A percentile compares a stretch with the other conserved stretches of the same genome.
Conservation (phyloP, 1,139 yeast genomes). For the Debaryomycetaceae sp. region DNA sequence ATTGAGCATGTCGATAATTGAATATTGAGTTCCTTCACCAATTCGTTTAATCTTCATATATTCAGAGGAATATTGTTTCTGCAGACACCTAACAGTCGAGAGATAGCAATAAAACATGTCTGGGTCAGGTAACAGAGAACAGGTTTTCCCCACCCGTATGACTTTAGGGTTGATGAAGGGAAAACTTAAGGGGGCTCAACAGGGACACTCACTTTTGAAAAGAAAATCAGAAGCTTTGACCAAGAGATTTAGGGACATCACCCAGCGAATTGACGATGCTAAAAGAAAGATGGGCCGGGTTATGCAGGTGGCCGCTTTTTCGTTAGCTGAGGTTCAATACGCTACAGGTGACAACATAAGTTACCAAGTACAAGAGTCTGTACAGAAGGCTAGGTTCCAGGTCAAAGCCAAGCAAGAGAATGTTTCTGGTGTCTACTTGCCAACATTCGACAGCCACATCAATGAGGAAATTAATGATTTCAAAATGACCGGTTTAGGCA, state of each 20-base stretch:
- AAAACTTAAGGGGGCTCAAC: conserved; percentile 95
- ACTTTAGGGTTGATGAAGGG: conserved; percentile 92
- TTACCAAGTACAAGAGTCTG: conserved; percentile 93
- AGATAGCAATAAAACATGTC: conserved; percentile 25
- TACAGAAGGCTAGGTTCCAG: conserved; percentile 83
- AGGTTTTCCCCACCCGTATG: conserved; percentile 96
- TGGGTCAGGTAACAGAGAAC: conserved; percentile 63
- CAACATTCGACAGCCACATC: conserved; percentile 83
- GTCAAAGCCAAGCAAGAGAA: conserved; percentile 92
- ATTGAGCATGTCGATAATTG: background rate
- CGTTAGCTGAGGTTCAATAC: conserved; percentile 93
- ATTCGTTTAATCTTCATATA: background rate
- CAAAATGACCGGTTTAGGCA: conserved; percentile 92
- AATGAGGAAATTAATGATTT: conserved; percentile 88
- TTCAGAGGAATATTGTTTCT: background rate
- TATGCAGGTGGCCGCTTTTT: conserved; percentile 97
- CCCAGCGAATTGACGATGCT: conserved; percentile 90
- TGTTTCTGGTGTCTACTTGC: conserved; percentile 92
- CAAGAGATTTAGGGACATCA: conserved; percentile 91
- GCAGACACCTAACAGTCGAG: background rate
- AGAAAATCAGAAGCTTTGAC: conserved; percentile 97
- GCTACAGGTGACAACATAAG: conserved; percentile 96
- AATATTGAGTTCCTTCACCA: background rate
- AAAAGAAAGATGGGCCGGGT: conserved; percentile 97
- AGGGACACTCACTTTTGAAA: conserved; percentile 89